Evolutionary conservation across 2,329 filamentous ascomycete species (phyloP), one percentile per base, ranked within the genome.

Genomic region (Gnomoniopsis sp.): DNA sequence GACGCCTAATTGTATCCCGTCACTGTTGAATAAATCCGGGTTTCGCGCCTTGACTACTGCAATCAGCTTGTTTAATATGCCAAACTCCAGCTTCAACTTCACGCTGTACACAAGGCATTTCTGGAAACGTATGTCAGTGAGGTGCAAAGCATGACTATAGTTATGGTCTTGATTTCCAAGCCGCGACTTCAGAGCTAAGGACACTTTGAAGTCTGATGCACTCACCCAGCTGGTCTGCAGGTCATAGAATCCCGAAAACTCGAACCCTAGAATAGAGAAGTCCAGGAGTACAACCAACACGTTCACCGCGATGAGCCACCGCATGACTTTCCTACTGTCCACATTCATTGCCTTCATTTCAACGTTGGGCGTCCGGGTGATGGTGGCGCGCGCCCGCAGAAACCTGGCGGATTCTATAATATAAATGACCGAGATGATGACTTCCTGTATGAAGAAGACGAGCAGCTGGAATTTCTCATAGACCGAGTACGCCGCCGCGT

Each of bases 271-370:
- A 15, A 57, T 47, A 6, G 71, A 48, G 60, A 78, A 23, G 63
- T 81, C 78, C 62, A 81, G 73, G 2, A 74, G 56, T 23, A 81
- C 73, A 46, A 81, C 76, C n/a, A 75, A 55, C 1, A 75, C 64
- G 60, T 81, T 80, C 56, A 79, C 74, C 26, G 71, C 72, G 26
- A 80, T 70, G 4, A 81, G 70, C 61, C 79, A 77, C 50, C 71
- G 49, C 41, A 53, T 57, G 4, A 49, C 46, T 21, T 33, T 53
- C 2, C 49, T 48, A 22, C 12, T 17, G 11, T 30, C 17, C n/a
- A 46, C 65, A 70, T 76, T 70, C 53, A 74, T 69, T 36, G 60
- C 67, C 15, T 66, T 66, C 10, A 67, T 65, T 36, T 23, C 53
- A 22, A 34, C 36, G 52, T 55, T 36, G 51, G 14, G 56, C 48